These are phyloP conservation scores for Colletotrichum graminicola DNA, from an alignment of 2,329 filamentous ascomycete genomes.

Conservation along the genomic window DNA sequence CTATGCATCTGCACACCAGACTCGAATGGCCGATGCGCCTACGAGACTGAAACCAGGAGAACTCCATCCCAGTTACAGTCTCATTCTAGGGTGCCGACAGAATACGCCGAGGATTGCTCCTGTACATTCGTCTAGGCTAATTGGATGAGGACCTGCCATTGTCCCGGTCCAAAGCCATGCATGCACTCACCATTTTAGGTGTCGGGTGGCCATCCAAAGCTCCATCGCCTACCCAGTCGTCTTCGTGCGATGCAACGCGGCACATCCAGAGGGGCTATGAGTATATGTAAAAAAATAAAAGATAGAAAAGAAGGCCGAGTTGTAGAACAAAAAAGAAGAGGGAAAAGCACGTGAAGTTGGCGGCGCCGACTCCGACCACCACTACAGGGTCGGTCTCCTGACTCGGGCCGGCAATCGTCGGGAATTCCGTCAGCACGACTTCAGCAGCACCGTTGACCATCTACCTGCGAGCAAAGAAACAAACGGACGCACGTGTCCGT, in stretches of 20 bases:
- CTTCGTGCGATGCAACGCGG: background rate
- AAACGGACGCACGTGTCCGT: slow-evolving; percentile 19
- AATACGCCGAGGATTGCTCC: background rate
- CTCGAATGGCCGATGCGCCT: slow-evolving; percentile 14
- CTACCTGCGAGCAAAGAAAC: background rate
- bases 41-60: slow-evolving; percentile 31
- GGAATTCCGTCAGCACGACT: slow-evolving; percentile 13
- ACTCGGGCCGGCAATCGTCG: slow-evolving; percentile 36
- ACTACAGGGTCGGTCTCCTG: background rate
- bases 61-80: background rate
- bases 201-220: background rate
- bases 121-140: background rate
- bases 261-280: background rate
- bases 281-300: no score
- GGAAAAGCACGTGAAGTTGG: slow-evolving; percentile 1
- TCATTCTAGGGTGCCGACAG: background rate
- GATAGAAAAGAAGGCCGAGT: no score
- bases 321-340: background rate
- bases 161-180: background rate
- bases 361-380: slow-evolving; percentile 13
- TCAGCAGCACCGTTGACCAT: slow-evolving; percentile 8
- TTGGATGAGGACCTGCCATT: background rate
- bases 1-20: slow-evolving; percentile 20
- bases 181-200: background rate
- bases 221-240: background rate